Evolutionary conservation across 1,284 basidiomycete genomes (phyloP), one percentile per base, ranked within the genome.

Genomic region (Marasmius fiardii): DNA sequence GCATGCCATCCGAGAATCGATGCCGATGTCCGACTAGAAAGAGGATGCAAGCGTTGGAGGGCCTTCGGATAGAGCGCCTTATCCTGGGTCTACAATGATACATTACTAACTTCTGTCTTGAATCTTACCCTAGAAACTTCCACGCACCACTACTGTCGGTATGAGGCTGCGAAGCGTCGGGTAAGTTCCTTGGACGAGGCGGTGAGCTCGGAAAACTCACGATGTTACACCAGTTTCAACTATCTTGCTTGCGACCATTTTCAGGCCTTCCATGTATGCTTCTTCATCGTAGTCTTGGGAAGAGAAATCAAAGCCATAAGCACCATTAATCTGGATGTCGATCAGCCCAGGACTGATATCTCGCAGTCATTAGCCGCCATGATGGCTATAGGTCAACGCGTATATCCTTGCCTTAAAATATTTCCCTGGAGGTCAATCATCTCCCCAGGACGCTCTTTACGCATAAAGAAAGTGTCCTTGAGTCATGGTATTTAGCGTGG

Each of bases 251-350:
- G 90, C 85, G 51, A 95, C 84, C 58, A 74, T 73, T 65, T 83
- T 81, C 66, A 95, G 74, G 2, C 89, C 88, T n/a, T 80, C 64
- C 43, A 76, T 73, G 70, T 93, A 95, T 0, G 71, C 73, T 44
- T 80, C 78, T 56, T 92, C 88, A 60, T 88, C 81, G 11, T 78
- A 82, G 20, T 89, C 83, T 61, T 84, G 87, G 14, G 92, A 82
- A 18, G 90, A 92, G 64, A 95, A 95, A 70, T 96, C 93, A 64
- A 95, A 88, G 16, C 90, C 88, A 68, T 92, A 96, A 6, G 86
- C 93, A 49, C 93, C 93, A 63, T 96, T 93, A 61, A 93, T 85
- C 64, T 93, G 91, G 26, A 88, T 83, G 67, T 92, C 90, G 53
- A 93, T 78, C 61, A 87, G 81, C 0, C 90, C 90, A 3, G 91